These are phyloP conservation scores for Tylopilus plumbeoviolaceoides DNA, from an alignment of 768 basidiomycete genomes.

Conservation along the genomic window DNA sequence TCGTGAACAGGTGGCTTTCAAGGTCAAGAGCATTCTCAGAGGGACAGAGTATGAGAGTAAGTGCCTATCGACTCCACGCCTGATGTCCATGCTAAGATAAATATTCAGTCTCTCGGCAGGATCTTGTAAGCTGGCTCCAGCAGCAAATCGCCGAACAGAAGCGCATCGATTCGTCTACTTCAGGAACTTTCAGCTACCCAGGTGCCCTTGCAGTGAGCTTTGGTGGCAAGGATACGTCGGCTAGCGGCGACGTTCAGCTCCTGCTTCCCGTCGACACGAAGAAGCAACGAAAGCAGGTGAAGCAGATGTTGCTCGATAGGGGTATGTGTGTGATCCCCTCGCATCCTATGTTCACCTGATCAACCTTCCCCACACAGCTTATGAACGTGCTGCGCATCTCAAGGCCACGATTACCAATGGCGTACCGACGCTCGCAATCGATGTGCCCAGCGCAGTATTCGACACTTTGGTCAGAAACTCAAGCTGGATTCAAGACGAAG, in stretches of 20 bases:
- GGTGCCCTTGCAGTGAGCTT: constrained; percentile 34
- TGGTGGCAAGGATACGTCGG: constrained; percentile 33
- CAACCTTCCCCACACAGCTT: constrained; percentile 41
- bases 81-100: constrained; percentile 3
- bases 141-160: constrained; percentile 79
- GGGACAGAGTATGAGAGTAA: constrained; percentile 72
- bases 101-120: constrained; percentile 55
- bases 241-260: constrained; percentile 52
- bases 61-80: constrained; percentile 11
- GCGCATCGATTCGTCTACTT: constrained; percentile 61
- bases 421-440: constrained; percentile 68
- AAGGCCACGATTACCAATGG: constrained; percentile 56
- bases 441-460: constrained; percentile 58
- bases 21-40: constrained; percentile 77
- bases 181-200: constrained; percentile 47
- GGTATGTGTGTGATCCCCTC: constrained; percentile 34
- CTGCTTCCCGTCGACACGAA: constrained; percentile 65
- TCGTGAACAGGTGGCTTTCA: constrained; percentile 66
- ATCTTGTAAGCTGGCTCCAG: constrained; percentile 72
- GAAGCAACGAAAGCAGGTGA: constrained; percentile 70
- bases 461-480: constrained; percentile 55
- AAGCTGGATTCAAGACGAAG: constrained; percentile 72
- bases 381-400: constrained; percentile 55
- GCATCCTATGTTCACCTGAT: background rate
- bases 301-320: constrained; percentile 65